These are phyloP conservation scores for Wickerhamiella azymoides DNA, from an alignment of 805 yeast genomes.

Conservation along the genomic window DNA sequence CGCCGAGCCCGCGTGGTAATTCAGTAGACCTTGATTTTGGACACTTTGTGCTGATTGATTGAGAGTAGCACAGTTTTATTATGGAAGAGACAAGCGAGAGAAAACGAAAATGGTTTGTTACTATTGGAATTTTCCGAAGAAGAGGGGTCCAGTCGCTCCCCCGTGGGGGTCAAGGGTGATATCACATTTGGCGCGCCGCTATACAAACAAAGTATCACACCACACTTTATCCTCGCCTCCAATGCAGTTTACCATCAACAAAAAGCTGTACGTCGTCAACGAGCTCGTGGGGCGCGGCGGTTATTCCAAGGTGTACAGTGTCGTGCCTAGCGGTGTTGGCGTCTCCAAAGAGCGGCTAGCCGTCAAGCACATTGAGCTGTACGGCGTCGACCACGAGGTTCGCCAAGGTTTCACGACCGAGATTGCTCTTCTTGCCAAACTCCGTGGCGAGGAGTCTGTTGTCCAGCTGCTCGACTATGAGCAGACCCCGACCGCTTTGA, in stretches of 20 bases:
- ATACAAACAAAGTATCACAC: no score
- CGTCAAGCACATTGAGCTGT: constrained; percentile 64
- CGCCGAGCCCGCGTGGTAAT: constrained; percentile 5
- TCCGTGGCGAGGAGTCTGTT: constrained; percentile 53
- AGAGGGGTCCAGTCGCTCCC: no score
- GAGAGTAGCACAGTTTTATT: neutral
- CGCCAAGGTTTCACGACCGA: constrained; percentile 80
- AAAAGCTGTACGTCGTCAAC: constrained; percentile 51
- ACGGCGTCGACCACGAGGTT: constrained; percentile 56
- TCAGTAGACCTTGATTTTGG: neutral
- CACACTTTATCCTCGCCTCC: no score
- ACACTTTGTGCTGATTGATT: neutral
- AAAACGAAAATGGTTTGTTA: neutral
- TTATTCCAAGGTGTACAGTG: constrained; percentile 79
- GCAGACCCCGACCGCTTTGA: constrained; percentile 47
- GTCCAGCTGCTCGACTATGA: constrained; percentile 65
- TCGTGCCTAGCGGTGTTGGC: constrained; percentile 34
- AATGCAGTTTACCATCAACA: constrained; percentile 33
- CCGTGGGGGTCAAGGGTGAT: no score
- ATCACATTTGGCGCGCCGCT: no score
- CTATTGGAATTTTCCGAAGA: no score
- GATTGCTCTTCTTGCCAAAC: constrained; percentile 52
- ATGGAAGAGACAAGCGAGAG: neutral
- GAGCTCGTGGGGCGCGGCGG: constrained; percentile 87
- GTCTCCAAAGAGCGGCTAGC: constrained; percentile 41